These are phyloP conservation scores for Solanum sejunctum DNA, from an alignment of 257 asterid genomes.

Conservation along the genomic window DNA sequence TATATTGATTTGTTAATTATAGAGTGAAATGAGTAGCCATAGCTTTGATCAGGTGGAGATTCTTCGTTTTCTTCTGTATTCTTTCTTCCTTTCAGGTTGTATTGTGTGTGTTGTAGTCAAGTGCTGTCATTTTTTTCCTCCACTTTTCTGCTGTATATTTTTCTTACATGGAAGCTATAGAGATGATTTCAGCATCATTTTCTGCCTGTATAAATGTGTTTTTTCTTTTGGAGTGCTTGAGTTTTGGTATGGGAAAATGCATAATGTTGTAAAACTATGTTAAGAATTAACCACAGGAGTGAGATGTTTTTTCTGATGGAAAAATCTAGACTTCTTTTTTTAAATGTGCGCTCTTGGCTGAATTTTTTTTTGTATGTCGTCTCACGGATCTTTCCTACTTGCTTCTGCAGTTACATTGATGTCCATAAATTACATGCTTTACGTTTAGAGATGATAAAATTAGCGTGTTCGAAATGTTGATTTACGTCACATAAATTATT, in stretches of 20 bases:
- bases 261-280: background rate
- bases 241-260: background rate
- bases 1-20: constrained; percentile 44
- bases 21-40: constrained; percentile 34
- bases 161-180: constrained; percentile 29
- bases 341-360: background rate
- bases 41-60: constrained; percentile 21
- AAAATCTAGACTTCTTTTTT: background rate
- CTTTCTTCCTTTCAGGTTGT: constrained; percentile 21
- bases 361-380: background rate
- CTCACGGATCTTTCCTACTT: background rate
- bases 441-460: no score
- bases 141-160: constrained; percentile 37
- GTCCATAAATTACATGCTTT: background rate
- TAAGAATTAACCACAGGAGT: background rate
- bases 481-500: background rate
- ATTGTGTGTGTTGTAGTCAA: constrained; percentile 29
- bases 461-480: no score
- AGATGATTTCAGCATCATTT: background rate
- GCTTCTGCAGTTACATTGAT: background rate
- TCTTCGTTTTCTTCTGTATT: constrained; percentile 8
- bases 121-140: background rate
- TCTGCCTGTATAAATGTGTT: background rate
- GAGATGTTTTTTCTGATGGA: background rate
- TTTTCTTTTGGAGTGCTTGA: background rate